Percentiles rank a stretch among this genome's conserved stretches.
phyloP scores from a whole-genome alignment of 345 rosid species.

The Salix exigua region DNA sequence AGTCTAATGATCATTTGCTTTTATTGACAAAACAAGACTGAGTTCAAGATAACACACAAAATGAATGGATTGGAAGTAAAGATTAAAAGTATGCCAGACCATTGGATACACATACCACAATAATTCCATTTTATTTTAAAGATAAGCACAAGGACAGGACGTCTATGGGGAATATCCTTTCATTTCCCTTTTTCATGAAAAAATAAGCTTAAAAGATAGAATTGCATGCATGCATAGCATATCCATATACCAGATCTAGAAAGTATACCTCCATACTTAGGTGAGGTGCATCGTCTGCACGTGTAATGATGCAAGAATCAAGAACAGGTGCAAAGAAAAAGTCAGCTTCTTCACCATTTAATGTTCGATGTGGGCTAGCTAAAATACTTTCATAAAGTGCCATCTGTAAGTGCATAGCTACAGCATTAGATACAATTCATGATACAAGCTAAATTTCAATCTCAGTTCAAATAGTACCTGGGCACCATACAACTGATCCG shows the following conservation, averaged over 20 bases:
- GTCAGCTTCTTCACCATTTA: slow-evolving; percentile 95
- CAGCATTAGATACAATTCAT: slow-evolving; percentile 3
- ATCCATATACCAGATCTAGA: not conserved
- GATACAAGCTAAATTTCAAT: slow-evolving; percentile 7
- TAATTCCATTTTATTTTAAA: too few species aligned
- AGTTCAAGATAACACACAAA: not conserved
- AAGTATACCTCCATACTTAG: slow-evolving; percentile 59
- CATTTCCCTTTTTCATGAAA: not conserved
- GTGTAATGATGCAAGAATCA: slow-evolving; percentile 90
- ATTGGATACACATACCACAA: not conserved
- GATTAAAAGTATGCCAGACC: not conserved
- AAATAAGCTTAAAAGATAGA: not conserved
- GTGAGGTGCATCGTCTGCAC: slow-evolving; percentile 94
- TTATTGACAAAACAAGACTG: not conserved
- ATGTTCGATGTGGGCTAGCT: slow-evolving; percentile 74
- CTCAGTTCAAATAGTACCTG: slow-evolving; percentile 52
- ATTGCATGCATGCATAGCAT: not conserved
- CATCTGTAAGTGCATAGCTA: slow-evolving; percentile 47
- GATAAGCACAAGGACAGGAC: too few species aligned
- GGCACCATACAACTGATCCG: slow-evolving; percentile 82
- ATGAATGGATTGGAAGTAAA: not conserved
- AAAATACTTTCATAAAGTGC: slow-evolving; percentile 88
- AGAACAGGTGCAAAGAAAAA: slow-evolving; percentile 97
- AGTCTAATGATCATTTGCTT: not conserved
- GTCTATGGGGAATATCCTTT: too few species aligned